Conservation (phyloP, 2,329 filamentous ascomycete genomes). For the Epicoccum nigrum region DNA sequence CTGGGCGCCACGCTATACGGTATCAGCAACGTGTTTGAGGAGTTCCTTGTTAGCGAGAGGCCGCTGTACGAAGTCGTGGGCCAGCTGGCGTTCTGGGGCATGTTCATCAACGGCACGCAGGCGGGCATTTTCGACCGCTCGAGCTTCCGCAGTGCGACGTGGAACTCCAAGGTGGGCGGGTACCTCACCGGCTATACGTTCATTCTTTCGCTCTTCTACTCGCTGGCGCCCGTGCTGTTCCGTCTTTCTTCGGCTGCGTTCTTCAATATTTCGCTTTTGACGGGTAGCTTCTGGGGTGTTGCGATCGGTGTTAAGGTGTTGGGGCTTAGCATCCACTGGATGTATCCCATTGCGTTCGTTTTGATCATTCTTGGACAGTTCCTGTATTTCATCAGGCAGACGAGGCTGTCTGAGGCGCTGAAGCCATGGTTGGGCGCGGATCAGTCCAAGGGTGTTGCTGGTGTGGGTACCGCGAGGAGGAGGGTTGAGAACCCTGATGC, state of each 20-base stretch:
- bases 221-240: constrained; percentile 82
- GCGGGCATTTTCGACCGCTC: constrained; percentile 88
- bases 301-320: constrained; percentile 91
- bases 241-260: constrained; percentile 91
- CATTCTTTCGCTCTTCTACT: constrained; percentile 83
- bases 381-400: constrained; percentile 85
- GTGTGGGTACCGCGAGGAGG: constrained; percentile 40
- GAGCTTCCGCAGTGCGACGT: constrained; percentile 62
- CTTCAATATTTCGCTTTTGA: constrained; percentile 94
- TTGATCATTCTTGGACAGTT: constrained; percentile 85
- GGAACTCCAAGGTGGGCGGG: constrained; percentile 66
- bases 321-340: constrained; percentile 76
- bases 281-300: constrained; percentile 96
- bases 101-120: constrained; percentile 89
- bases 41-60: constrained; percentile 86
- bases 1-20: constrained; percentile 91
- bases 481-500: constrained; percentile 38
- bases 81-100: constrained; percentile 86
- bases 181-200: constrained; percentile 92
- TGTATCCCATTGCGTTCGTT: constrained; percentile 96
- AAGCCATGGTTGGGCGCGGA: constrained; percentile 94
- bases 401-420: constrained; percentile 80
- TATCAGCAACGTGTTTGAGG: constrained; percentile 87
- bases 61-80: constrained; percentile 93
- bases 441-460: constrained; percentile 66